Conservation (phyloP, 495 filamentous ascomycete species). For the Margaritispora aquatica region DNA sequence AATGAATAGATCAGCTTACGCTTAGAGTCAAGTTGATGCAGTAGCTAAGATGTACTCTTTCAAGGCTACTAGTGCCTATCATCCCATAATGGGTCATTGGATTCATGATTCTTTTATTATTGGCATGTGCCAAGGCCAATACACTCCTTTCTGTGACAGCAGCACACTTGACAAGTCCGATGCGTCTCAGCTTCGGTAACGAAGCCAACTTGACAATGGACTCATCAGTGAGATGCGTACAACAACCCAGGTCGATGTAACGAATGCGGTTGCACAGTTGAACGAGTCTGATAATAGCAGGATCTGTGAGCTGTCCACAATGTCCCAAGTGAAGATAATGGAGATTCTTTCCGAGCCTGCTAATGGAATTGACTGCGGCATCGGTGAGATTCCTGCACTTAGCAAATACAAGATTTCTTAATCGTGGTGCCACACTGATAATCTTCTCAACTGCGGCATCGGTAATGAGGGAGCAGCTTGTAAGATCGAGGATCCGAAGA, state of each 20-base stretch:
- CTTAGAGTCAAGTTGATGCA: conserved; percentile 73
- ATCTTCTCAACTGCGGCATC: conserved; percentile 86
- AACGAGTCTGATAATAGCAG: conserved; percentile 75
- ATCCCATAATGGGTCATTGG: conserved; percentile 33
- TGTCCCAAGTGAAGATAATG: conserved; percentile 96
- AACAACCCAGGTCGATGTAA: conserved; percentile 97
- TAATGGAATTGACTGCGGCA: conserved; percentile 78
- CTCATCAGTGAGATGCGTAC: conserved; percentile 76
- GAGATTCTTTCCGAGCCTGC: conserved; percentile 85
- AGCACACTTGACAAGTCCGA: conserved; percentile 91
- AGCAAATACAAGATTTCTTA: conserved; percentile 87
- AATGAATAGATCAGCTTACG: conserved; percentile 44
- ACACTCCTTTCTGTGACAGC: conserved; percentile 87
- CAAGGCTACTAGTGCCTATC: conserved; percentile 44
- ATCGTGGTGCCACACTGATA: conserved; percentile 74
- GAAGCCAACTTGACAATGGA: conserved; percentile 81
- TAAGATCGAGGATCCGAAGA: conserved; percentile 90
- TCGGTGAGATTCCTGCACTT: conserved; percentile 94
- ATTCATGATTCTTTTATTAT: too few species aligned
- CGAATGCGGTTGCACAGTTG: conserved; percentile 86
- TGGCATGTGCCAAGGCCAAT: conserved; percentile 65
- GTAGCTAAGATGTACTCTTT: conserved; percentile 96
- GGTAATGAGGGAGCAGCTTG: conserved; percentile 72
- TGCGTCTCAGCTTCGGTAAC: conserved; percentile 86
- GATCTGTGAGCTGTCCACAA: conserved; percentile 84